phyloP scores from a whole-genome alignment of 805 yeast species.

The Jamesozyma jinghongensis region DNA sequence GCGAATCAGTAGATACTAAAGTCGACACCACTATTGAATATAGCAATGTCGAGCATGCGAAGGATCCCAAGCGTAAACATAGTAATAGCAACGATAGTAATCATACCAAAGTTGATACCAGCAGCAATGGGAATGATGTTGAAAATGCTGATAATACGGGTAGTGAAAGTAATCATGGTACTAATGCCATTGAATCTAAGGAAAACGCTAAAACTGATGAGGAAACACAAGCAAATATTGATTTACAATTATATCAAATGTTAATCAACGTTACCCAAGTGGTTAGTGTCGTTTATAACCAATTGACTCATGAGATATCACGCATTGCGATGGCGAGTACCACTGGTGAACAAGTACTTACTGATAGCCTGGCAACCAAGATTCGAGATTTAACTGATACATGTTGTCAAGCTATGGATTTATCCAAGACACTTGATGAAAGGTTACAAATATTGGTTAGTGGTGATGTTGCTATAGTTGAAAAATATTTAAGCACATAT shows the following conservation, averaged over 20 bases:
- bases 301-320: constrained; percentile 57
- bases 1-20: neutral
- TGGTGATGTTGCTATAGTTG: constrained; percentile 11
- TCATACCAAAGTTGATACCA: neutral
- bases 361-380: constrained; percentile 38
- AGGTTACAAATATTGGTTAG: constrained; percentile 42
- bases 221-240: constrained; percentile 42
- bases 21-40: neutral
- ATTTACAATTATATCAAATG: constrained; percentile 57
- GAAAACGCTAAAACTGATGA: neutral
- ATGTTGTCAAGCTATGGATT: constrained; percentile 75
- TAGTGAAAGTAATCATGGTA: neutral
- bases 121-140: neutral
- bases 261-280: constrained; percentile 53
- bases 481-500: constrained; percentile 34
- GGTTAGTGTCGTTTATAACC: constrained; percentile 72
- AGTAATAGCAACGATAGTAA: neutral
- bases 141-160: neutral
- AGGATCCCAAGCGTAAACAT: neutral
- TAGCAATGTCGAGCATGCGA: no score
- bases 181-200: neutral
- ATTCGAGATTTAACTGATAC: constrained; percentile 70
- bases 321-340: constrained; percentile 53
- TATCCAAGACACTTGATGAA: constrained; percentile 54
- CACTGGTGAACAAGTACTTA: constrained; percentile 31